Evolutionary conservation across 768 basidiomycete genomes (phyloP).

Genomic region (Auriculariales sp.): DNA sequence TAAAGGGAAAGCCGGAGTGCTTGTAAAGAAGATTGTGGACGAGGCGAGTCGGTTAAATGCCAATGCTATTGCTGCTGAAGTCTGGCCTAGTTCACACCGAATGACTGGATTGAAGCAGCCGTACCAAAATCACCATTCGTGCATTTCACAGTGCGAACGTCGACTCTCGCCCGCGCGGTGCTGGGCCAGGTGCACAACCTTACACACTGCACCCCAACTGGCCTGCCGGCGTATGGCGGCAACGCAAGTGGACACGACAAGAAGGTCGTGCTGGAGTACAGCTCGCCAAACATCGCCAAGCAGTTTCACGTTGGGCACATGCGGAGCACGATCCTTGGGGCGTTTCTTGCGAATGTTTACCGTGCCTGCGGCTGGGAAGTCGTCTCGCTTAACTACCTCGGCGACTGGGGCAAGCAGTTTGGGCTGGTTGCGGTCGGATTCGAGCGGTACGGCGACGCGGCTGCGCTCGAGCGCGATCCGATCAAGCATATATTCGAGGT

Average conservation of each 20-base stretch:
- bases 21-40: slow-evolving; percentile 58
- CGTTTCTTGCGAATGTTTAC: slow-evolving; percentile 83
- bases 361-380: slow-evolving; percentile 89
- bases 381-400: slow-evolving; percentile 83
- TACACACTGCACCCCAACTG: slow-evolving; percentile 45
- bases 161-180: slow-evolving; percentile 47
- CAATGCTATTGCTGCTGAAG: not conserved
- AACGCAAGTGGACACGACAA: slow-evolving; percentile 69
- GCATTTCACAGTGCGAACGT: slow-evolving; percentile 58
- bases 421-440: slow-evolving; percentile 85
- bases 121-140: slow-evolving; percentile 67
- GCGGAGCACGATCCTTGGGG: slow-evolving; percentile 97
- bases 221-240: slow-evolving; percentile 63
- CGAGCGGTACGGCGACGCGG: slow-evolving; percentile 79
- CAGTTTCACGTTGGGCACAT: slow-evolving; percentile 96
- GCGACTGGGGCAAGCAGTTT: slow-evolving; percentile 97
- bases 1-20: slow-evolving; percentile 73
- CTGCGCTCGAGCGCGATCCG: slow-evolving; percentile 70
- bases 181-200: slow-evolving; percentile 62
- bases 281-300: slow-evolving; percentile 95
- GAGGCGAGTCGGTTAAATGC: slow-evolving; percentile 33
- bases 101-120: slow-evolving; percentile 62
- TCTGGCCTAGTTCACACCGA: slow-evolving; percentile 57
- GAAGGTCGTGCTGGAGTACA: slow-evolving; percentile 80
- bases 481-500: slow-evolving; percentile 92